Evolutionary conservation across 257 asterid species (phyloP).

Genomic region (Euphrasia confusa): DNA sequence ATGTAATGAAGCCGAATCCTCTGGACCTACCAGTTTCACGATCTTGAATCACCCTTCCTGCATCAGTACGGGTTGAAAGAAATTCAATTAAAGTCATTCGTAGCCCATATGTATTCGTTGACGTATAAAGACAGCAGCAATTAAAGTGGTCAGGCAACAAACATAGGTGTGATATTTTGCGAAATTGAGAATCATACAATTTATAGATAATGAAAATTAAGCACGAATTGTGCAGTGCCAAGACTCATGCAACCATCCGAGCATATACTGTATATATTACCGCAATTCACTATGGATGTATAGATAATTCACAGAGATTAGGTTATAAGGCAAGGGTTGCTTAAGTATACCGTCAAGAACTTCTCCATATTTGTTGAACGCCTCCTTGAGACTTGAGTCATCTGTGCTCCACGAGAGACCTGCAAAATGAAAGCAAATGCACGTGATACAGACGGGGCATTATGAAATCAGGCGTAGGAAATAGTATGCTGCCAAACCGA

Average conservation of each 20-base stretch:
- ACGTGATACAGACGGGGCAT: background rate
- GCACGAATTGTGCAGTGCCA: background rate
- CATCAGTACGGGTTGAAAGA: background rate
- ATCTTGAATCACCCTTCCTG: slow-evolving; percentile 68
- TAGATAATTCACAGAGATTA: background rate
- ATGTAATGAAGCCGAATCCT: slow-evolving; percentile 90
- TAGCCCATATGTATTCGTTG: background rate
- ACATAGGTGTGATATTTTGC: background rate
- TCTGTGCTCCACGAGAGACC: slow-evolving; percentile 65
- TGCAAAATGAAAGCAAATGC: slow-evolving; percentile 28
- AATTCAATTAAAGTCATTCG: background rate
- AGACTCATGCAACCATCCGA: no score
- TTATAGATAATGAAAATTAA: background rate
- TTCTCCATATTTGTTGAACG: slow-evolving; percentile 67
- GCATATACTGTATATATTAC: no score
- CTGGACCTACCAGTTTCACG: slow-evolving; percentile 79
- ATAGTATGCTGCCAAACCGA: background rate
- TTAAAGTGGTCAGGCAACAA: background rate
- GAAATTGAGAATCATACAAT: background rate
- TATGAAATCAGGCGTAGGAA: background rate
- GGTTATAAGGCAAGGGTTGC: background rate
- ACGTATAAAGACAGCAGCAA: no score
- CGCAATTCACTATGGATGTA: background rate
- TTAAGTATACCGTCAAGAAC: slow-evolving; percentile 60
- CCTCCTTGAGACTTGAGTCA: slow-evolving; percentile 53